These are phyloP conservation scores for Andrographis paniculata DNA, from an alignment of 305 asterid genomes.

Conservation along the genomic window DNA sequence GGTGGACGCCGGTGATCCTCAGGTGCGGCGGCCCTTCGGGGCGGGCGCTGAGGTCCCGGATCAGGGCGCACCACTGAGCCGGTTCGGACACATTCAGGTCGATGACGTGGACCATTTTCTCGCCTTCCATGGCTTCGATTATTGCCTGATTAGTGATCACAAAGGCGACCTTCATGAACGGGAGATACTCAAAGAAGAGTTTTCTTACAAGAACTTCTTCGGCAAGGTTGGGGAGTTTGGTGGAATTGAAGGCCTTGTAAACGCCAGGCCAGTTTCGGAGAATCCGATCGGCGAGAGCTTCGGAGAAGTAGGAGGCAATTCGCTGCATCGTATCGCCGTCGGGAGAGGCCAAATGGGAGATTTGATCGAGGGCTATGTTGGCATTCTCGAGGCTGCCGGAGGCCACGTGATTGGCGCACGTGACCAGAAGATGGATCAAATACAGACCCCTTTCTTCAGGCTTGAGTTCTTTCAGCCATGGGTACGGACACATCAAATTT, in stretches of 20 bases:
- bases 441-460: constrained; percentile 89
- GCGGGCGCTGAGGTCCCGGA: constrained; percentile 73
- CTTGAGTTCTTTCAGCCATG: constrained; percentile 73
- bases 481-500: constrained; percentile 49
- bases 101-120: constrained; percentile 78
- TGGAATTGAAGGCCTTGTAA: constrained; percentile 62
- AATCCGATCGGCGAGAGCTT: constrained; percentile 76
- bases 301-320: constrained; percentile 83
- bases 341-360: constrained; percentile 75
- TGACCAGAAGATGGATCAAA: constrained; percentile 64
- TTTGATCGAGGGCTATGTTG: constrained; percentile 80
- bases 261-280: constrained; percentile 83
- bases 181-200: constrained; percentile 68
- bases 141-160: constrained; percentile 77
- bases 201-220: constrained; percentile 60
- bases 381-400: constrained; percentile 73
- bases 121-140: constrained; percentile 94
- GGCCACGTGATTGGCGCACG: constrained; percentile 82
- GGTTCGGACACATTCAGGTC: constrained; percentile 72
- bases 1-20: constrained; percentile 76
- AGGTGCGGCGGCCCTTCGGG: constrained; percentile 96
- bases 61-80: constrained; percentile 75
- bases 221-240: constrained; percentile 32
- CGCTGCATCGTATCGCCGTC: constrained; percentile 95
- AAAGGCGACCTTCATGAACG: constrained; percentile 71